Base-by-base conservation (phyloP, 805 yeast genomes). In the Saturnispora galanensis region DNA sequence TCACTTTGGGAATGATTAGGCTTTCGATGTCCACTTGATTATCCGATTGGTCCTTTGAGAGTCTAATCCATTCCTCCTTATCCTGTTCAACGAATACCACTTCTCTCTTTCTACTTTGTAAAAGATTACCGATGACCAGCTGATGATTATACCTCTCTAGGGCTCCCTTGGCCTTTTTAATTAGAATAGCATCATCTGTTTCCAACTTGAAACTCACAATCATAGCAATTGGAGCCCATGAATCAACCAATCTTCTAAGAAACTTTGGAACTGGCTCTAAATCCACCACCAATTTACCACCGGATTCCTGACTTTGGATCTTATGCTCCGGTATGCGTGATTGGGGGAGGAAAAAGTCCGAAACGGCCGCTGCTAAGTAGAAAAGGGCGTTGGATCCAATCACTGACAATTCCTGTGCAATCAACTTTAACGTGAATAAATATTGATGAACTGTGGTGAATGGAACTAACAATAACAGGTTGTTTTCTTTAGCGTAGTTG, bases 221-320 rank as follows among this genome's bases (percentile, higher is more conserved):
- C 95, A 88, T 84, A 1, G 97, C 94, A 10, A 80, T 76, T 2
- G 94, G 95, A 0, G 96, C 96, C 98, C 98, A 93, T 10, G 79
- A 74, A 51, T 86, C 94, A 1, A 89, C 97, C 49, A 93, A 67
- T 46, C 96, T 70, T 51, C 86, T 76, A 55, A 93, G 71, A 55
- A 93, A 90, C 58, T 93, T 93, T 15, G 98, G 98, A 3, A 93
- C 98, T 4, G 96, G 97, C 59, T 90, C 97, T 52, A 93, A 67
- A 53, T 88, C 84, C 10, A 93, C 85, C 8, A 82, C 76, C 38
- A 93, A 67, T 56, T 84, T 86, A 3, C 95, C 94, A 10, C 76
- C 76, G 4, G 54, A 48, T 18, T 76, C 78, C 47, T 79, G 80
- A 4, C 94, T 81, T 63, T 93, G 98, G 50, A 93, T 93, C 65